Evolutionary conservation across 768 basidiomycete genomes (phyloP).

Genomic region (Leccinellum rugosiceps): DNA sequence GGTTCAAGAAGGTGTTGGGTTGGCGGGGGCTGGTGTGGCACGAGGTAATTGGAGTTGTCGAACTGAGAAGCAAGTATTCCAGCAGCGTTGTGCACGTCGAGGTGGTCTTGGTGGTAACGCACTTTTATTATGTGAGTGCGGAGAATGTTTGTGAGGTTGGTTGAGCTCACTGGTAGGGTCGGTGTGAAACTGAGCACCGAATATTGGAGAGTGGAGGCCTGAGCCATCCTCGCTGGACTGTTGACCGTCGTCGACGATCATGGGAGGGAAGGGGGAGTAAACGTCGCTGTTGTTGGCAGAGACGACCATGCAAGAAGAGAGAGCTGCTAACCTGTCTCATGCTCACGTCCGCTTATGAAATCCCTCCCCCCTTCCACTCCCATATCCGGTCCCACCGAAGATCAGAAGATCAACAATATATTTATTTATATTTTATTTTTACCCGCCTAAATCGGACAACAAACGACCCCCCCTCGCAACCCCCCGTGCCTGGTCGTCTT

Average conservation of each 20-base stretch:
- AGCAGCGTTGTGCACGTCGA: slow-evolving; percentile 47
- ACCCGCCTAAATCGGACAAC: slow-evolving; percentile 29
- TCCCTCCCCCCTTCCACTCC: slow-evolving; percentile 21
- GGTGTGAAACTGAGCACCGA: slow-evolving; percentile 45
- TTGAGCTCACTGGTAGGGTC: slow-evolving; percentile 42
- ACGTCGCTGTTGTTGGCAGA: slow-evolving; percentile 50
- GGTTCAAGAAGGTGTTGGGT: slow-evolving; percentile 45
- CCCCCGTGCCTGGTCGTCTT: slow-evolving; percentile 31
- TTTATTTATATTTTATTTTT: slow-evolving; percentile 7
- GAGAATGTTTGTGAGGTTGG: slow-evolving; percentile 48
- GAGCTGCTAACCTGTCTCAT: slow-evolving; percentile 29
- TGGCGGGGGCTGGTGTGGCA: slow-evolving; percentile 2
- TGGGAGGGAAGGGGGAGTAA: slow-evolving; percentile 54
- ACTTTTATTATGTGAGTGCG: slow-evolving; percentile 57
- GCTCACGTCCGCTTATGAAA: slow-evolving; percentile 43
- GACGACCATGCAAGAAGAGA: slow-evolving; percentile 50
- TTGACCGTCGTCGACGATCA: slow-evolving; percentile 59
- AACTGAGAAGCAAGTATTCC: slow-evolving; percentile 50
- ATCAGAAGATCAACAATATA: slow-evolving; percentile 30
- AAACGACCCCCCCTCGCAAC: slow-evolving; percentile 12
- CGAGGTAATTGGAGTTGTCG: slow-evolving; percentile 41
- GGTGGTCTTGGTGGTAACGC: slow-evolving; percentile 53
- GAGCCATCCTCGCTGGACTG: slow-evolving; percentile 77
- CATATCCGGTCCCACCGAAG: slow-evolving; percentile 28
- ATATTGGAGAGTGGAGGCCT: slow-evolving; percentile 70